Base-by-base conservation (phyloP, 2,329 filamentous ascomycete genomes). In the Claviceps sp. region DNA sequence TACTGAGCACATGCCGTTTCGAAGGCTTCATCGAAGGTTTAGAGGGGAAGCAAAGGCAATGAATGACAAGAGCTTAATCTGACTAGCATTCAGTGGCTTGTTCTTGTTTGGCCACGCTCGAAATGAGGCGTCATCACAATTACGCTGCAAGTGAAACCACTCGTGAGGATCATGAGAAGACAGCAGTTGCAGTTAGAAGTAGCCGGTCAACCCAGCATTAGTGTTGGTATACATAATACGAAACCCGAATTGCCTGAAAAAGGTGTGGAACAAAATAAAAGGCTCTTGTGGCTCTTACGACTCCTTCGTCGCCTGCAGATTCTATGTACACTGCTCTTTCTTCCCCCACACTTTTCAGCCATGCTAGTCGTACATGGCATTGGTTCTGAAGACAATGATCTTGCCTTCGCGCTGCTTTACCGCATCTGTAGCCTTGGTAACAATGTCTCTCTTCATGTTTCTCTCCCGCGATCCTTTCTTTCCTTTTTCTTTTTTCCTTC, bases 241-340 rank as follows among this genome's bases (percentile, higher is more conserved):
- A 42, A 37, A 18, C 2, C 20, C 41, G 16, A 52, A 38, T 34
- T 38, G 30, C 47, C 41, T 30, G 16, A 30, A 20, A 34, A 13
- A 30, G 20, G 42, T 4, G 11, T 30, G n/a, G 3, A 26, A 52
- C 44, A 37, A 49, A 47, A 52, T 7, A 47, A 47, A 41, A 26
- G 43, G 37, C 37, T 41, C 9, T 41, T 20, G 22, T 22, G 38
- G 37, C 22, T 30, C 4, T 40, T 9, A 22, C 26, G 26, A 43
- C 48, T 37, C 16, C 4, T n/a, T 44, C 37, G n/a, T 44, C 8
- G 43, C 43, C 38, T 34, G 37, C 24, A 30, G 24, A 34, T 37
- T 44, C 34, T 53, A 53, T 50, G 48, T 53, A 53, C 51, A 53
- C 3, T 37, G 2, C 44, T 13, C 9, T 44, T 14, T 18, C 13